Base-by-base conservation (phyloP, 2,329 filamentous ascomycete genomes). In the Trichoderma guizhouense region DNA sequence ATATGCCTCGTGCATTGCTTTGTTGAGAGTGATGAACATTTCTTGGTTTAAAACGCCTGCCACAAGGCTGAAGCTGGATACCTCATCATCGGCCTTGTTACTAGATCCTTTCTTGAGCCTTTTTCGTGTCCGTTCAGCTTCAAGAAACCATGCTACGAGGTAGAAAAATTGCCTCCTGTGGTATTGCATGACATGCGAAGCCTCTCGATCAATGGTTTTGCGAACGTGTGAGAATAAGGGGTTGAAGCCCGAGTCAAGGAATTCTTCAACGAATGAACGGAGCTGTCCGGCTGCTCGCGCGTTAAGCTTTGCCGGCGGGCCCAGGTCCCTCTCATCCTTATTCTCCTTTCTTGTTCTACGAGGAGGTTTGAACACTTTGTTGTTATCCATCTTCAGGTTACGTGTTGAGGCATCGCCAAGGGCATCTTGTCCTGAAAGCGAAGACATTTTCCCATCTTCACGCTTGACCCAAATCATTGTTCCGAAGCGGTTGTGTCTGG, bases 381-480 rank as follows among this genome's bases (percentile, higher is more conserved):
- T 91, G 73, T 89, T 91, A 78, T 99, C 96, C 89, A 99, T 94
- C 80, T 97, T 97, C 65, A 92, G 87, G 75, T 97, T 88, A 7
- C 92, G 92, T 51, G 88, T 88, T 9, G 92, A 87, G 7, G 90
- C 88, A 76, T 94, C 90, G 3, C 90, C 88, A 58, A 99, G 87
- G 5, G 93, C 93, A 76, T 94, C 92, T 79, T 98, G 95, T 1
- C 96, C 96, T 0, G 94, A 95, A 2, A 99, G 88, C 0, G 95
- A 94, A 0, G 93, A 92, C 76, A 96, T 89, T 77, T 95, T 95
- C 65, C 92, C 90, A 76, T 95, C 92, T 63, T 94, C 92, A 71
- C 95, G 87, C 83, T 97, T 94, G 47, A 99, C 90, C 95, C 95
- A 98, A 39, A 98, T 90, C 93, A 98, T 98, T 12, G 95, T 97